A percentile compares a stretch with the other conserved stretches of the same genome.
Evolutionary conservation across 306 rosid genomes (phyloP).

Genomic region (Echinosophora koreensis): DNA sequence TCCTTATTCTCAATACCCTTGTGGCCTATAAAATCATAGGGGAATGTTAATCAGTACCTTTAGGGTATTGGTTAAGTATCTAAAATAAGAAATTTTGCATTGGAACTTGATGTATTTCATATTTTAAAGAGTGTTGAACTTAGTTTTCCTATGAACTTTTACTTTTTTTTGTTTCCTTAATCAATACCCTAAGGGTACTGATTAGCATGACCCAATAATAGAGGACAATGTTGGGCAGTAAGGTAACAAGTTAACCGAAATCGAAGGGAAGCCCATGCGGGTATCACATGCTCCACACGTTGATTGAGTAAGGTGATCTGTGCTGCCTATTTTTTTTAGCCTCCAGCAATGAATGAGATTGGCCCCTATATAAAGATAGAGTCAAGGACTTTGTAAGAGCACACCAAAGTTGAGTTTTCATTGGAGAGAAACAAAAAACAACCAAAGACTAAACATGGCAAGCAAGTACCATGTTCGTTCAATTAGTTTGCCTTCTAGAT

Average conservation of each 20-base stretch:
- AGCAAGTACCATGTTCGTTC: constrained; percentile 59
- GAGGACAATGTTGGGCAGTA: constrained; percentile 46
- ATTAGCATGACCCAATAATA: too few species aligned
- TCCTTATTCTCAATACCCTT: not conserved
- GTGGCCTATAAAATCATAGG: constrained; percentile 2
- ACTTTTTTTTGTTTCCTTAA: too few species aligned
- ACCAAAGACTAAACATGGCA: constrained; percentile 56
- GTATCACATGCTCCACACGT: constrained; percentile 54
- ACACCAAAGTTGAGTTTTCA: constrained; percentile 31
- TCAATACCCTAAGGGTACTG: too few species aligned
- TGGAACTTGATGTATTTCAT: too few species aligned
- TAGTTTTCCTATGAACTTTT: too few species aligned
- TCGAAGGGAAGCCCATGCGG: constrained; percentile 46
- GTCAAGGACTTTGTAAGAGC: constrained; percentile 26
- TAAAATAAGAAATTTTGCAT: too few species aligned
- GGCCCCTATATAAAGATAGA: constrained; percentile 35
- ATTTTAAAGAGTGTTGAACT: too few species aligned
- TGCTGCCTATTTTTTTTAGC: not conserved
- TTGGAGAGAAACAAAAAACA: not conserved
- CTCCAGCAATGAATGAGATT: not conserved
- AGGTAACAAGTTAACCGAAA: constrained; percentile 51
- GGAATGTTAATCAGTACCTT: too few species aligned
- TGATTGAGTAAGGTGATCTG: not conserved
- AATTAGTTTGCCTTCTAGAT: constrained; percentile 71
- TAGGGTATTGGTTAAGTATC: too few species aligned